phyloP scores from a whole-genome alignment of 2,329 filamentous ascomycete species.

The Botrytis fabae region DNA sequence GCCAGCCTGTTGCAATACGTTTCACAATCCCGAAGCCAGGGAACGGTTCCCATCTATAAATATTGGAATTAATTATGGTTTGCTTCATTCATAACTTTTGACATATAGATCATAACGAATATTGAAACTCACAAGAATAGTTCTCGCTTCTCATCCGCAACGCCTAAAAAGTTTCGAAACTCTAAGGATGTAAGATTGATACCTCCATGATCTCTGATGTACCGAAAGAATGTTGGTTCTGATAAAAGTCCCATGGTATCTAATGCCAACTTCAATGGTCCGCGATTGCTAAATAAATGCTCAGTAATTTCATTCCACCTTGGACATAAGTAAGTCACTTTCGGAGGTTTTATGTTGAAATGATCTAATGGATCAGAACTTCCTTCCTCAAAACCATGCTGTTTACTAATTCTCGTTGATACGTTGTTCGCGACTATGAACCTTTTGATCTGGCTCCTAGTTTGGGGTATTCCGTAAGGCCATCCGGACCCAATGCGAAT shows the following conservation, averaged over 20 bases:
- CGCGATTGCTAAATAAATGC: background rate
- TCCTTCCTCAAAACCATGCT: background rate
- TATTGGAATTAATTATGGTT: background rate
- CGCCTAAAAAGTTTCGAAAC: background rate
- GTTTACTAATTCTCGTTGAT: background rate
- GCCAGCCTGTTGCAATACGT: conserved; percentile 4
- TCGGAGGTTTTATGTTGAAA: background rate
- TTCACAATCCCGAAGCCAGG: conserved; percentile 2
- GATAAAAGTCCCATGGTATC: conserved; percentile 11
- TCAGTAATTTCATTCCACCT: background rate
- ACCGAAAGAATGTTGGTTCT: background rate
- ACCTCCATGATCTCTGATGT: conserved; percentile 1
- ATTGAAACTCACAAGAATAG: conserved; percentile 7
- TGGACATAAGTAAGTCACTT: background rate
- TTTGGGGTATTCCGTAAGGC: background rate
- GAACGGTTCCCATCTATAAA: conserved; percentile 10
- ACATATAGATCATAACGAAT: background rate
- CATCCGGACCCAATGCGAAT: background rate
- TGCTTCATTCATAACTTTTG: no score
- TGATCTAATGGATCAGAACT: background rate
- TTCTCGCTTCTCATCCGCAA: conserved; percentile 2
- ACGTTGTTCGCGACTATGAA: background rate
- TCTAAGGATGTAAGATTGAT: background rate
- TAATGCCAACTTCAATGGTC: background rate
- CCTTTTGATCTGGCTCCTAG: background rate